Conservation (phyloP, 768 basidiomycete species). For the Xerocomus potaroensis region DNA sequence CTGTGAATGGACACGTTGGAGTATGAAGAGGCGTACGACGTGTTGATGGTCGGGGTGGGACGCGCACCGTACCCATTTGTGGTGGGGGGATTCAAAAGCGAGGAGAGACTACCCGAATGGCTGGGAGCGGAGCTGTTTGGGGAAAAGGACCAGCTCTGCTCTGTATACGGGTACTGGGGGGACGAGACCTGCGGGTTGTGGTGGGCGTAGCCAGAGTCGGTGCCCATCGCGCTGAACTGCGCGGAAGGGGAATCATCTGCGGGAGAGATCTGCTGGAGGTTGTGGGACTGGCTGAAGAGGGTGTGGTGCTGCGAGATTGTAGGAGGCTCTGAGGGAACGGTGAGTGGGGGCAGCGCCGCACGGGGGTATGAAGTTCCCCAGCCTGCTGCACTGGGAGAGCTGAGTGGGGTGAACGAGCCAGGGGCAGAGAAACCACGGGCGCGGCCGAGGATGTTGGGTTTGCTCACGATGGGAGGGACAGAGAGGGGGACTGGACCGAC, state of each 20-base stretch:
- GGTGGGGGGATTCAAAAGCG: constrained; percentile 67
- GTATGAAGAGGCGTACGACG: constrained; percentile 64
- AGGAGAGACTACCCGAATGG: constrained; percentile 72
- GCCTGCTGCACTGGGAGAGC: constrained; percentile 49
- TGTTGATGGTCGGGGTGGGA: constrained; percentile 67
- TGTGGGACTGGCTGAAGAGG: constrained; percentile 56
- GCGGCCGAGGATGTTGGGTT: constrained; percentile 44
- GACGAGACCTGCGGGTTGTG: constrained; percentile 38
- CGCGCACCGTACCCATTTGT: constrained; percentile 41
- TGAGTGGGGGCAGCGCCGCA: constrained; percentile 72
- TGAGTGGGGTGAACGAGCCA: constrained; percentile 71
- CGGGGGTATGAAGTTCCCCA: constrained; percentile 62
- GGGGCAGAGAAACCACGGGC: constrained; percentile 82
- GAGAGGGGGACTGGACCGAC: constrained; percentile 66
- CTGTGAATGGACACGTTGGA: constrained; percentile 64
- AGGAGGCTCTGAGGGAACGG: constrained; percentile 73
- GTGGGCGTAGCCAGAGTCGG: constrained; percentile 27
- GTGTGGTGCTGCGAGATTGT: constrained; percentile 52
- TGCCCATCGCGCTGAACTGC: constrained; percentile 40
- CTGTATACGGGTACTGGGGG: constrained; percentile 60
- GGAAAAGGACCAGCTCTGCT: constrained; percentile 53
- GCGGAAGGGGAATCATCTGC: constrained; percentile 63
- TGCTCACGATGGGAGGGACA: constrained; percentile 41
- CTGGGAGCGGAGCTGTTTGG: constrained; percentile 52
- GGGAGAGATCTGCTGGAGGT: constrained; percentile 64